A percentile compares a stretch with the other conserved stretches of the same genome.
These are phyloP conservation scores for Irpex sp. DNA, from an alignment of 1,284 basidiomycete species.

Conservation along the genomic window DNA sequence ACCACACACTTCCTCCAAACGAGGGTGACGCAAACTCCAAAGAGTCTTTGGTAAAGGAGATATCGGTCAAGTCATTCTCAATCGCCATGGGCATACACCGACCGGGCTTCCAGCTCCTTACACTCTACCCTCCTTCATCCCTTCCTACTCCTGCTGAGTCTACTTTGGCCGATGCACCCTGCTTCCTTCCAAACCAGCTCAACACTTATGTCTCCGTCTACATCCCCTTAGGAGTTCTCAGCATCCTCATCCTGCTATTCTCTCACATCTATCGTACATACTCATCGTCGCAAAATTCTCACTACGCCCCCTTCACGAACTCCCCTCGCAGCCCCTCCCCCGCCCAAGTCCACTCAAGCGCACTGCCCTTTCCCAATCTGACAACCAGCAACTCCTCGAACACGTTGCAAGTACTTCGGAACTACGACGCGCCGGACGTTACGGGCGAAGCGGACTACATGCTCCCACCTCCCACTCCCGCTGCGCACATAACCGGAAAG, in stretches of 20 bases:
- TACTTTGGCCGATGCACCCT: conserved; percentile 43
- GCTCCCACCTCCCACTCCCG: conserved; percentile 12
- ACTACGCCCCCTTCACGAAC: not conserved
- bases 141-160: not conserved
- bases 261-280: conserved; percentile 19
- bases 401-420: not conserved
- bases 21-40: conserved; percentile 20
- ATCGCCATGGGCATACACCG: conserved; percentile 53
- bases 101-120: conserved; percentile 65
- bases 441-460: conserved; percentile 2
- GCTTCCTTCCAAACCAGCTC: conserved; percentile 57
- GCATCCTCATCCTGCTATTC: conserved; percentile 26
- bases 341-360: not conserved
- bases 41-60: conserved; percentile 39
- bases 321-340: not conserved
- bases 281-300: not conserved
- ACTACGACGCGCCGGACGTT: conserved; percentile 6
- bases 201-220: conserved; percentile 51
- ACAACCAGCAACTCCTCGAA: not conserved
- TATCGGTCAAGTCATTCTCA: conserved; percentile 59
- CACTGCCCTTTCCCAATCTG: not conserved
- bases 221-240: conserved; percentile 40
- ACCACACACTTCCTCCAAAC: conserved; percentile 33
- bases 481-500: conserved; percentile 1
- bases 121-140: conserved; percentile 37